These are phyloP conservation scores for Coriolopsis trogii DNA, from an alignment of 1,284 basidiomycete species.

Conservation along the genomic window DNA sequence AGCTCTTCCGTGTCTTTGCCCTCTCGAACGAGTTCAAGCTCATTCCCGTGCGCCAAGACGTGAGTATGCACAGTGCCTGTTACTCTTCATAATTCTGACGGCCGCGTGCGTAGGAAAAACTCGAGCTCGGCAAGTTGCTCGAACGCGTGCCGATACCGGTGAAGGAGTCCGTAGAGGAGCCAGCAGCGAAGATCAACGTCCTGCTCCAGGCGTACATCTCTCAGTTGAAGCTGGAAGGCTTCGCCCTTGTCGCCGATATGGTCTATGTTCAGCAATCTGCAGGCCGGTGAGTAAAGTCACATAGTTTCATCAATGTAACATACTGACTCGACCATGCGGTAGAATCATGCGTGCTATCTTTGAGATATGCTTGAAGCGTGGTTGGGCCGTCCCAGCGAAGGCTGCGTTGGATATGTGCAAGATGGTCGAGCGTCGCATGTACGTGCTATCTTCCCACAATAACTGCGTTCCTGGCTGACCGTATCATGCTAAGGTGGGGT, in stretches of 20 bases:
- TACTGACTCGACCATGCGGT: slow-evolving; percentile 3
- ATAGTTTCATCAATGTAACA: slow-evolving; percentile 1
- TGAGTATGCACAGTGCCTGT: slow-evolving; percentile 35
- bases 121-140: slow-evolving; percentile 90
- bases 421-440: slow-evolving; percentile 94
- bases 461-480: slow-evolving; percentile 2
- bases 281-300: slow-evolving; percentile 59
- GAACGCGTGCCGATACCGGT: slow-evolving; percentile 98
- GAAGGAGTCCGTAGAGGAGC: slow-evolving; percentile 96
- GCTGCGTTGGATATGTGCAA: slow-evolving; percentile 95
- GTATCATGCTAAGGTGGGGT: slow-evolving; percentile 74
- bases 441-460: slow-evolving; percentile 25
- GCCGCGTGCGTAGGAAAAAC: slow-evolving; percentile 67
- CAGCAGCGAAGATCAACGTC: slow-evolving; percentile 97
- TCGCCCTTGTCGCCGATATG: slow-evolving; percentile 98
- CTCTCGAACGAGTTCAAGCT: slow-evolving; percentile 97
- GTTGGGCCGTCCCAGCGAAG: slow-evolving; percentile 95
- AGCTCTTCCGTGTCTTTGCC: slow-evolving; percentile 96
- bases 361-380: slow-evolving; percentile 97
- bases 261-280: slow-evolving; percentile 94
- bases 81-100: slow-evolving; percentile 44
- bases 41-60: slow-evolving; percentile 67
- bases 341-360: slow-evolving; percentile 97
- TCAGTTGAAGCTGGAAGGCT: slow-evolving; percentile 91
- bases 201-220: slow-evolving; percentile 96